phyloP scores from a whole-genome alignment of 352 stramenopile genomes.

The Pythium brachiatum region DNA sequence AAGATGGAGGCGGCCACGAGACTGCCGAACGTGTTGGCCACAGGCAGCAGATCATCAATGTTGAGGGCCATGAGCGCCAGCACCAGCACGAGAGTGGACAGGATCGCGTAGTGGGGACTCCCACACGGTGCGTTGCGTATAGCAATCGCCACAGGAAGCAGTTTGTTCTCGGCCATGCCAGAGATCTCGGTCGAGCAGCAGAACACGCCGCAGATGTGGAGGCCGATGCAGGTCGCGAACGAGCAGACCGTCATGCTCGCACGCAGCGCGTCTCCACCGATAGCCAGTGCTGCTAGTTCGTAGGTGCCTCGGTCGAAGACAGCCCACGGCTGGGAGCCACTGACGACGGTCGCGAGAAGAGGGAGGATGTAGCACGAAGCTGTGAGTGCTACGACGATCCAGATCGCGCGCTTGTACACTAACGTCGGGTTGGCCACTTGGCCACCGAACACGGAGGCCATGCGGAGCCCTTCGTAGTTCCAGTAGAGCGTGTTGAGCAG shows the following conservation, averaged over 20 bases:
- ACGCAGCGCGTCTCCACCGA: slow-evolving; percentile 11
- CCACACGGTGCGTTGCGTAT: slow-evolving; percentile 28
- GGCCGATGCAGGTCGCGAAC: slow-evolving; percentile 74
- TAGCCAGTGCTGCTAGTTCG: slow-evolving; percentile 2
- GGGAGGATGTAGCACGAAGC: slow-evolving; percentile 72
- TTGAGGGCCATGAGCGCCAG: slow-evolving; percentile 25
- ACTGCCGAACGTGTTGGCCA: slow-evolving; percentile 84
- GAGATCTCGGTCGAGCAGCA: slow-evolving; percentile 79
- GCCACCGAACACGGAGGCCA: slow-evolving; percentile 75
- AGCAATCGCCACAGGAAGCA: slow-evolving; percentile 73
- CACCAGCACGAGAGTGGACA: slow-evolving; percentile 9
- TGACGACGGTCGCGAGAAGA: slow-evolving; percentile 63
- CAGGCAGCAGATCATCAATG: slow-evolving; percentile 58
- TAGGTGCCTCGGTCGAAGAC: slow-evolving; percentile 14
- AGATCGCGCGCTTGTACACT: slow-evolving; percentile 78
- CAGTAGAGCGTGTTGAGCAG: slow-evolving; percentile 93
- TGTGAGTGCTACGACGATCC: slow-evolving; percentile 59
- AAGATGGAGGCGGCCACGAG: slow-evolving; percentile 76
- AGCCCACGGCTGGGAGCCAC: slow-evolving; percentile 13
- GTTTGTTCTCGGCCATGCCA: slow-evolving; percentile 67
- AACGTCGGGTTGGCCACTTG: slow-evolving; percentile 72
- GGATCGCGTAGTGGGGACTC: slow-evolving; percentile 29
- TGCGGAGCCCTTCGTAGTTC: slow-evolving; percentile 91
- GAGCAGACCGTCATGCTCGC: slow-evolving; percentile 70
- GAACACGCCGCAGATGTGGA: slow-evolving; percentile 87